Percentiles rank a stretch among this genome's conserved stretches.
These are phyloP conservation scores for Albophoma yamanashiensis DNA, from an alignment of 2,329 filamentous ascomycete species.

Conservation along the genomic window DNA sequence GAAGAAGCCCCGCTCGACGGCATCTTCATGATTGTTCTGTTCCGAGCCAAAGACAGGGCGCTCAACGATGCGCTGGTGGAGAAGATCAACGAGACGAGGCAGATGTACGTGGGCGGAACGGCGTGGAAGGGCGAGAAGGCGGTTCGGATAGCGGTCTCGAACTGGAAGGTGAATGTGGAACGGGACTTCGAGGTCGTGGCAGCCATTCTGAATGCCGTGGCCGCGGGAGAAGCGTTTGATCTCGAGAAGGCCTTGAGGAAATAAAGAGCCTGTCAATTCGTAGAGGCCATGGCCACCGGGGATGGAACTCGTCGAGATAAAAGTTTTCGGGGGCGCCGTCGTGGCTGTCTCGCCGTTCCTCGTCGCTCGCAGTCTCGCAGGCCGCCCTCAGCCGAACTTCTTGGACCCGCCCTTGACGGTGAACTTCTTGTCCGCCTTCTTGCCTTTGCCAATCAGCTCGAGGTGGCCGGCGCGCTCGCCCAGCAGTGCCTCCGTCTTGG, in stretches of 20 bases:
- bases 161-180: slow-evolving; percentile 65
- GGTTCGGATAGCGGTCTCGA: slow-evolving; percentile 75
- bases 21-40: slow-evolving; percentile 59
- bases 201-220: slow-evolving; percentile 46
- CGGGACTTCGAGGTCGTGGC: slow-evolving; percentile 57
- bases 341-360: not conserved
- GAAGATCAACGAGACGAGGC: slow-evolving; percentile 61
- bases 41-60: slow-evolving; percentile 53
- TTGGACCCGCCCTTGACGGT: slow-evolving; percentile 37
- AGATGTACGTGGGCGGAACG: slow-evolving; percentile 77
- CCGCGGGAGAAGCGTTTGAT: slow-evolving; percentile 18
- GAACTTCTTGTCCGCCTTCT: slow-evolving; percentile 31
- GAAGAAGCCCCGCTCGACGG: slow-evolving; percentile 31
- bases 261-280: not conserved
- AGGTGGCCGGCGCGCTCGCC: slow-evolving; percentile 49
- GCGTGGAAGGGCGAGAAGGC: slow-evolving; percentile 65
- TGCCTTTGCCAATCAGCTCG: slow-evolving; percentile 47
- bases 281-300: not conserved
- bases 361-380: not conserved
- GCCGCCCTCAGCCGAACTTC: slow-evolving; percentile 39
- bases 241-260: slow-evolving; percentile 3
- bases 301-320: not conserved
- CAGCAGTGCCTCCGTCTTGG: slow-evolving; percentile 45
- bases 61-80: slow-evolving; percentile 58
- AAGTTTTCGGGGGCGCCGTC: too few species aligned